phyloP scores from a whole-genome alignment of 768 basidiomycete species.

The Tremella fuciformis region DNA sequence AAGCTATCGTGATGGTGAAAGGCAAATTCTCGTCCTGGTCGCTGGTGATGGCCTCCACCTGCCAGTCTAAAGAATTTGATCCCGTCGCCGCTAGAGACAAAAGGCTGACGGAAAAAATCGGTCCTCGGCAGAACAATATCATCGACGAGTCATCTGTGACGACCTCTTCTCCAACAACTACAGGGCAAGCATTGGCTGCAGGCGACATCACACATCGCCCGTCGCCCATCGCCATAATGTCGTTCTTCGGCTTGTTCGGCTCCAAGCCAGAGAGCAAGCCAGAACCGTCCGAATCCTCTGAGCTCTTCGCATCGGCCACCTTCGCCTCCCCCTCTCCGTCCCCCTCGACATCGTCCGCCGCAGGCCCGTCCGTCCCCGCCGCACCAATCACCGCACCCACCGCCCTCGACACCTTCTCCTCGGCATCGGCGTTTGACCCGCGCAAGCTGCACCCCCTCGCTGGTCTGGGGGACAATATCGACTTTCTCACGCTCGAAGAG shows the following conservation, averaged over 20 bases:
- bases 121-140: neutral
- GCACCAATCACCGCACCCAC: slow-evolving; percentile 57
- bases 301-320: slow-evolving; percentile 45
- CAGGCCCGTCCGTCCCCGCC: slow-evolving; percentile 4
- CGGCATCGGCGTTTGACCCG: slow-evolving; percentile 73
- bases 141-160: too few species aligned
- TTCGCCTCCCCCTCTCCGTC: slow-evolving; percentile 34
- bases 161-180: too few species aligned
- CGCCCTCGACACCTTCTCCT: slow-evolving; percentile 73
- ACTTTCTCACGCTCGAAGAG: slow-evolving; percentile 93
- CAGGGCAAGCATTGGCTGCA: too few species aligned
- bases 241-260: slow-evolving; percentile 34
- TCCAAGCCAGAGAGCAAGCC: too few species aligned
- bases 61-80: neutral
- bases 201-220: too few species aligned
- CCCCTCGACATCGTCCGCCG: slow-evolving; percentile 15
- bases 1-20: neutral
- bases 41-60: too few species aligned
- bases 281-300: slow-evolving; percentile 21
- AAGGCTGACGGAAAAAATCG: slow-evolving; percentile 4
- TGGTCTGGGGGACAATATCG: slow-evolving; percentile 86
- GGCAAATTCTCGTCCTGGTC: too few species aligned
- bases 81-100: neutral
- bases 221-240: slow-evolving; percentile 21
- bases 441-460: slow-evolving; percentile 91